Conservation (phyloP, 768 basidiomycete species). For the Naematelia aurantialba region DNA sequence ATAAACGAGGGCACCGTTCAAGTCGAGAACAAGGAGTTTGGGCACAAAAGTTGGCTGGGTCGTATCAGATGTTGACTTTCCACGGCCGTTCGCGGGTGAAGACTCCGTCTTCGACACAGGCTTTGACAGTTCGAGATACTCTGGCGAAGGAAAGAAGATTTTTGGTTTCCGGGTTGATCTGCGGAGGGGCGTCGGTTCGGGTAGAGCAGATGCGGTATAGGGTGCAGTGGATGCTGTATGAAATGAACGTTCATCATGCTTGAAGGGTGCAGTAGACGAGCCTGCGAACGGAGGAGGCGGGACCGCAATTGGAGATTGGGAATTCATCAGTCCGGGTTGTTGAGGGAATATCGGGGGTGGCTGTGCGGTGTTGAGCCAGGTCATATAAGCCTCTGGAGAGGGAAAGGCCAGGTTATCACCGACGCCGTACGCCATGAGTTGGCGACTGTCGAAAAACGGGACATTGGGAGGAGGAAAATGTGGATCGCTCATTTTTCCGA, state of each 20-base stretch:
- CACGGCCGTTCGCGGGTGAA: background rate
- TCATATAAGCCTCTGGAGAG: background rate
- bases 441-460: background rate
- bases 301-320: background rate
- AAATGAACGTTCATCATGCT: background rate
- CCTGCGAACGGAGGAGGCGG: background rate
- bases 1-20: slow-evolving; percentile 47
- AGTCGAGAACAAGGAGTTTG: slow-evolving; percentile 46
- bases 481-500: background rate
- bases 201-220: too few relatives aligned
- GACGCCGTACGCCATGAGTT: background rate
- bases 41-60: background rate
- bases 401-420: background rate
- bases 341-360: background rate
- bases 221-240: too few relatives aligned
- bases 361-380: background rate
- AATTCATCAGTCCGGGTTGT: background rate
- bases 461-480: background rate
- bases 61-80: background rate
- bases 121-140: background rate
- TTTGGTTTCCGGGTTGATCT: background rate
- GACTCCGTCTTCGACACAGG: background rate
- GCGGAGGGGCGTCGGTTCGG: background rate
- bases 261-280: background rate
- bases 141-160: background rate